These are phyloP conservation scores for Lathyrus oleraceus DNA, from an alignment of 306 rosid species.

Conservation along the genomic window DNA sequence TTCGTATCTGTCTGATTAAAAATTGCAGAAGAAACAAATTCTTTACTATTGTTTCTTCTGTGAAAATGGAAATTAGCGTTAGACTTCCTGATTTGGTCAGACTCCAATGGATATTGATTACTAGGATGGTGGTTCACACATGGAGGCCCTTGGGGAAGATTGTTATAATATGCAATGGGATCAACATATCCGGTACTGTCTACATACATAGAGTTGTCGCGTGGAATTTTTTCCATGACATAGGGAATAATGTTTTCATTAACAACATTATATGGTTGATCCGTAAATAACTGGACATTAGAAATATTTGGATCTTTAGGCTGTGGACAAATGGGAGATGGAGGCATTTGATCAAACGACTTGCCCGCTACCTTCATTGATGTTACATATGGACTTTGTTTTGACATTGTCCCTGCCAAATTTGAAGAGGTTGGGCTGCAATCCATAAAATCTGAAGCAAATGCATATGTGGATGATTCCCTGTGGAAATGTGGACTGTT, in stretches of 20 bases:
- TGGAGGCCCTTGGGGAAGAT: constrained; percentile 51
- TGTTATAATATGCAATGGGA: constrained; percentile 45
- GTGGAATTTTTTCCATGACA: constrained; percentile 47
- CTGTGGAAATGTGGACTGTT: constrained; percentile 54
- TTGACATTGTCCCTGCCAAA: constrained; percentile 42
- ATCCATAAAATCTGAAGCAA: constrained; percentile 55
- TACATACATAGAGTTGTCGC: constrained; percentile 45
- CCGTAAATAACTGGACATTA: constrained; percentile 37
- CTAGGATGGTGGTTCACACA: constrained; percentile 45
- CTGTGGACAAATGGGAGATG: constrained; percentile 47
- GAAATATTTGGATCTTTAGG: constrained; percentile 51
- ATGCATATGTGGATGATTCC: constrained; percentile 51
- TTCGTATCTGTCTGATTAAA: constrained; percentile 42
- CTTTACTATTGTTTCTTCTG: constrained; percentile 48
- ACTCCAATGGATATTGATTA: constrained; percentile 43
- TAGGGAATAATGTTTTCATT: constrained; percentile 50
- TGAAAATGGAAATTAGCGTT: constrained; percentile 43
- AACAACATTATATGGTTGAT: constrained; percentile 43
- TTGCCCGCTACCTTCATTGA: constrained; percentile 49
- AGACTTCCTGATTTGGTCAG: constrained; percentile 43
- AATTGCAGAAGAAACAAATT: constrained; percentile 43
- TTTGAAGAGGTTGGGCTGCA: constrained; percentile 48
- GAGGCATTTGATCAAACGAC: constrained; percentile 52
- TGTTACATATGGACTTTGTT: constrained; percentile 51
- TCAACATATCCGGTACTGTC: constrained; percentile 56